Conservation (phyloP, 768 basidiomycete species). For the Serendipita sp. region DNA sequence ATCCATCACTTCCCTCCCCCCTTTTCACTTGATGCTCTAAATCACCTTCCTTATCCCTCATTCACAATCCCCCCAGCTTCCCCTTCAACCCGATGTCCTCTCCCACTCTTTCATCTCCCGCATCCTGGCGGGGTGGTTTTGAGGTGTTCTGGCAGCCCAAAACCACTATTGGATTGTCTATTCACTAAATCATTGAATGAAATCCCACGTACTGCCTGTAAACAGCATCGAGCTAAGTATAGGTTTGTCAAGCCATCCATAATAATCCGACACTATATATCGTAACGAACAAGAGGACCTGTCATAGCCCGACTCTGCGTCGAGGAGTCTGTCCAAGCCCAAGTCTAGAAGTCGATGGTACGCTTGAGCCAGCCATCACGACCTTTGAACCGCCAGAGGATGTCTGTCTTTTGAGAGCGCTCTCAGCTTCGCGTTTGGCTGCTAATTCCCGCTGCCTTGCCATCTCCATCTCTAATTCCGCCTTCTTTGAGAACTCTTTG, state of each 20-base stretch:
- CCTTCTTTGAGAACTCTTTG: slow-evolving; percentile 79
- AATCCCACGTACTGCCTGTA: no score
- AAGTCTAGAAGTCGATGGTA: slow-evolving; percentile 39
- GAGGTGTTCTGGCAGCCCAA: no score
- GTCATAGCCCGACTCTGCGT: slow-evolving; percentile 52
- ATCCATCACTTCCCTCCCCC: not conserved
- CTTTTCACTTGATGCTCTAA: not conserved
- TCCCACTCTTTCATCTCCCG: not conserved
- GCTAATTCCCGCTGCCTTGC: slow-evolving; percentile 62
- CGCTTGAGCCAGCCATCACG: slow-evolving; percentile 67
- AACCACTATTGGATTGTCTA: no score
- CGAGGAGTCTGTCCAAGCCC: slow-evolving; percentile 63
- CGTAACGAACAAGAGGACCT: not conserved
- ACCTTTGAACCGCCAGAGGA: slow-evolving; percentile 41
- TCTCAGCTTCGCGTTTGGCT: slow-evolving; percentile 45
- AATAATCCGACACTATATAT: not conserved
- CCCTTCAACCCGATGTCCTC: not conserved
- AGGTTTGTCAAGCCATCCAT: no score
- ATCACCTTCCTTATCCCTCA: not conserved
- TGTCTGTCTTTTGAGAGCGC: slow-evolving; percentile 37
- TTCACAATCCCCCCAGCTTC: not conserved
- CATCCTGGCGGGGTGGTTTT: not conserved
- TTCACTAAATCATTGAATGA: no score
- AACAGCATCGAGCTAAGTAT: no score
- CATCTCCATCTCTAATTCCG: slow-evolving; percentile 87